Evolutionary conservation across 2,329 filamentous ascomycete genomes (phyloP), one percentile per base, ranked within the genome.

Genomic region (Aspergillus quadricinctus): DNA sequence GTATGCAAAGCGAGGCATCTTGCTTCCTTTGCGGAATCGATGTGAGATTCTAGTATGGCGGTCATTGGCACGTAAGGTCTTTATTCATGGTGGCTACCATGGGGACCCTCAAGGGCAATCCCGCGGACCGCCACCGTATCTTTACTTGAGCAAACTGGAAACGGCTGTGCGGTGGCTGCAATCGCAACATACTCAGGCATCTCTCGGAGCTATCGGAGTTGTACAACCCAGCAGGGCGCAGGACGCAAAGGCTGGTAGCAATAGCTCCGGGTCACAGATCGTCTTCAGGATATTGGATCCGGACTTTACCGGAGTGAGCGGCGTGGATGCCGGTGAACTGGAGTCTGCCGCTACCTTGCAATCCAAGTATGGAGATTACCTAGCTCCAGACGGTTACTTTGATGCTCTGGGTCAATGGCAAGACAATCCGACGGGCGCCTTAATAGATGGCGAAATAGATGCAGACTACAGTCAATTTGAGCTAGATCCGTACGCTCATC

Each of bases 1-100:
- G 87, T 87, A 96, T 57, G 83, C 90, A 28, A 81, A 83, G 41
- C 88, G 87, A 69, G 87, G 89, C 1, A 81, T 96, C 27, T 82
- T 95, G 23, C 80, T 96, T 5, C 85, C 88, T 14, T 78, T 97
- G 10, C 82, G 85, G 3, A 89, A 90, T 66, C 84, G 90, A 52
- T 87, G 92, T 56, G 88, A 94, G 55, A 85, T 90, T 1, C 79
- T 95, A 2, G 83, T 96, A 11, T 96, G 91, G 91, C 86, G 93
- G 14, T 89, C 88, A 1, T 81, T 97, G 6, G 84, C 88, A 19
- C 84, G 92, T 29, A 88, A 86, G 62, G 85, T 87, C 0, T 97
- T 96, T 71, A 75, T 93, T 9, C 79, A 94, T 11, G 89, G 85
- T 17, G 94, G 92, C 60, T 82, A 86, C n/a, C 84, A 85, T 43